Percentiles rank a stretch among this genome's conserved stretches.
These are phyloP conservation scores for Saksenaea oblongispora DNA, from an alignment of 371 early-diverging fungal genomes.

Conservation along the genomic window DNA sequence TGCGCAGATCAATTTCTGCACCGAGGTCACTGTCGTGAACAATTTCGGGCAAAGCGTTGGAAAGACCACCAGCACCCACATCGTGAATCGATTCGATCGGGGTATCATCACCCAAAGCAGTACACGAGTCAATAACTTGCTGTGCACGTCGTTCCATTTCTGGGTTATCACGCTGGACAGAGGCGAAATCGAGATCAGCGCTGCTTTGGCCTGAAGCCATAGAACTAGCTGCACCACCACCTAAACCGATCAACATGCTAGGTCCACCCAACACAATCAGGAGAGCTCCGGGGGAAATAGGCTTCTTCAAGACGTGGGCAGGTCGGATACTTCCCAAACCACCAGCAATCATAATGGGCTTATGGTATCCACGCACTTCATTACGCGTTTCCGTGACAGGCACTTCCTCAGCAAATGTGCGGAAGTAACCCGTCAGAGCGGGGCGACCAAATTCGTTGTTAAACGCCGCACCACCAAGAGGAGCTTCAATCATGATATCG, in stretches of 20 bases:
- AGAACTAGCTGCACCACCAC: conserved; percentile 97
- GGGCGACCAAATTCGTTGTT: conserved; percentile 99
- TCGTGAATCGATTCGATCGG: conserved; percentile 95
- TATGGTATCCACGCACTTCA: conserved; percentile 93
- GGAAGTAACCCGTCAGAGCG: conserved; percentile 93
- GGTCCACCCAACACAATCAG: conserved; percentile 96
- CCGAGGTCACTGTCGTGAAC: conserved; percentile 94
- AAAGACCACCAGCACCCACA: conserved; percentile 97
- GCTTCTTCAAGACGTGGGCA: conserved; percentile 82
- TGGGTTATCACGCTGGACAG: conserved; percentile 97
- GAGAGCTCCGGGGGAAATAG: conserved; percentile 79
- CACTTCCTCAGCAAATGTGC: conserved; percentile 85
- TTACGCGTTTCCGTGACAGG: conserved; percentile 49
- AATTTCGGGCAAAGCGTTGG: conserved; percentile 96
- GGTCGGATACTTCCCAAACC: conserved; percentile 92
- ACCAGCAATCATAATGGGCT: conserved; percentile 99
- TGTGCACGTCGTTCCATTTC: conserved; percentile 98
- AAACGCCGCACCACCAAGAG: conserved; percentile 96
- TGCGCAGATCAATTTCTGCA: conserved; percentile 86
- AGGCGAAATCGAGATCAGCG: conserved; percentile 93
- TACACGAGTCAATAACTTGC: conserved; percentile 95
- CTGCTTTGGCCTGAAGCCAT: conserved; percentile 88
- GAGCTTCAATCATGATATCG: conserved; percentile 96
- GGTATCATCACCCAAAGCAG: conserved; percentile 72
- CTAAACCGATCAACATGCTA: conserved; percentile 95